Evolutionary conservation across 1,284 basidiomycete species (phyloP).

Genomic region (Puccinia hordei): DNA sequence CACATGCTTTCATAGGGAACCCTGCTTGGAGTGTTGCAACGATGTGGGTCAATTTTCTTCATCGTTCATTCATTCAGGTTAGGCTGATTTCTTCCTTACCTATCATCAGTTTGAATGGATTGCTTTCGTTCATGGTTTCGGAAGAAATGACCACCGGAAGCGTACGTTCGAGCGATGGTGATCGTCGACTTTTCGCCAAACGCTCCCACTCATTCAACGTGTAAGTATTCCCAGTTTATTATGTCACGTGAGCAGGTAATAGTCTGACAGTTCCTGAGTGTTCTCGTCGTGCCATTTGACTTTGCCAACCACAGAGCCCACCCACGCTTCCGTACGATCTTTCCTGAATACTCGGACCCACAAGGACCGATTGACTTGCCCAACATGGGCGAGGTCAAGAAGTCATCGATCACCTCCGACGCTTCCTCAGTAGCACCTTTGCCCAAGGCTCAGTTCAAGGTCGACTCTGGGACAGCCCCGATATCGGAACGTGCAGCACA

Average conservation of each 20-base stretch:
- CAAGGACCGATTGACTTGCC: slow-evolving; percentile 29
- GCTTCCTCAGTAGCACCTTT: not conserved
- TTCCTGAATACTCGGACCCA: slow-evolving; percentile 26
- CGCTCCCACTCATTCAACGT: slow-evolving; percentile 14
- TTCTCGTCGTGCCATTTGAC: not conserved
- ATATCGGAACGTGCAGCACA: slow-evolving; percentile 28
- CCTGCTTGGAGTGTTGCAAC: slow-evolving; percentile 35
- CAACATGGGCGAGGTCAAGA: slow-evolving; percentile 24
- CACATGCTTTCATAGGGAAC: slow-evolving; percentile 7
- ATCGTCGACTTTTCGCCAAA: slow-evolving; percentile 6
- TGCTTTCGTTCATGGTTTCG: slow-evolving; percentile 36
- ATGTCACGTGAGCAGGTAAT: too few species aligned
- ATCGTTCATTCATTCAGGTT: not conserved
- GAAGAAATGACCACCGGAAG: slow-evolving; percentile 23
- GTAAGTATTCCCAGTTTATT: not conserved
- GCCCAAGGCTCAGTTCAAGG: not conserved
- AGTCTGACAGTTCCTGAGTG: not conserved
- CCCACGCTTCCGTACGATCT: not conserved
- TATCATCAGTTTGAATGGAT: slow-evolving; percentile 7
- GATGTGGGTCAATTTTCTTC: not conserved
- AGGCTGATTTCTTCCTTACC: not conserved
- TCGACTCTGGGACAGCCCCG: not conserved
- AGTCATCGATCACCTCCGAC: not conserved
- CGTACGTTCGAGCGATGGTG: not conserved
- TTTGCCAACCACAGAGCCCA: slow-evolving; percentile 11